A percentile compares a stretch with the other conserved stretches of the same genome.
phyloP scores from a whole-genome alignment of 169 alveolate genomes.

The Miamiensis avidus region DNA sequence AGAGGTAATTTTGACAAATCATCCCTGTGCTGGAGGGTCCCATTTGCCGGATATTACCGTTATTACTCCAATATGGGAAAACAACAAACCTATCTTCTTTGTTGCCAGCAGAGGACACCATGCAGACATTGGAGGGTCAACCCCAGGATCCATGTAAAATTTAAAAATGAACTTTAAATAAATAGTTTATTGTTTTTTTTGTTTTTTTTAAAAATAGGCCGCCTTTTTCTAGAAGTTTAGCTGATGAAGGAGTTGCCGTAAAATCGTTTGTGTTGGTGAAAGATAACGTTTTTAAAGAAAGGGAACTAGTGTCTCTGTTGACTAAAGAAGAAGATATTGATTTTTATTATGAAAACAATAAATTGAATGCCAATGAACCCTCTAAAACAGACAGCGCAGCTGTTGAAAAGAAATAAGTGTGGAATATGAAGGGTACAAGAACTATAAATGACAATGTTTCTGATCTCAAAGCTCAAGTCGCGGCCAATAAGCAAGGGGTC shows the following conservation, averaged over 20 bases:
- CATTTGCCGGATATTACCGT: slow-evolving; percentile 90
- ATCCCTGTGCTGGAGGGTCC: slow-evolving; percentile 87
- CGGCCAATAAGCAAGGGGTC: slow-evolving; percentile 85
- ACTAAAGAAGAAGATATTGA: slow-evolving; percentile 25
- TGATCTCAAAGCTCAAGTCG: slow-evolving; percentile 82
- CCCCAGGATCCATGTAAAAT: slow-evolving; percentile 82
- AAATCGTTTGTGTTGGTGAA: slow-evolving; percentile 61
- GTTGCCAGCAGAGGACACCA: slow-evolving; percentile 89
- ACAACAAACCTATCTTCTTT: slow-evolving; percentile 56
- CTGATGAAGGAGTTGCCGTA: slow-evolving; percentile 84
- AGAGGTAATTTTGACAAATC: slow-evolving; percentile 79
- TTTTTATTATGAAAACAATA: slow-evolving; percentile 20
- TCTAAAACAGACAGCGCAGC: neutral
- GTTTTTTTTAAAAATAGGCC: too few species aligned
- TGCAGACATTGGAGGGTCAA: slow-evolving; percentile 88
- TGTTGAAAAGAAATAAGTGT: neutral
- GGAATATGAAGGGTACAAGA: slow-evolving; percentile 50
- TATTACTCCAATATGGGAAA: slow-evolving; percentile 80
- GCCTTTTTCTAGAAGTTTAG: slow-evolving; percentile 61
- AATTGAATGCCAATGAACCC: neutral
- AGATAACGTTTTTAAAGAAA: slow-evolving; percentile 65
- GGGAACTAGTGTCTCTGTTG: slow-evolving; percentile 48
- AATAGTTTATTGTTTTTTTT: too few species aligned
- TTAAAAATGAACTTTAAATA: too few species aligned
- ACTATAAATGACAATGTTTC: slow-evolving; percentile 67